Evolutionary conservation across 23 red algal species (phyloP).

Genomic region (Gracilaria vermiculophylla): DNA sequence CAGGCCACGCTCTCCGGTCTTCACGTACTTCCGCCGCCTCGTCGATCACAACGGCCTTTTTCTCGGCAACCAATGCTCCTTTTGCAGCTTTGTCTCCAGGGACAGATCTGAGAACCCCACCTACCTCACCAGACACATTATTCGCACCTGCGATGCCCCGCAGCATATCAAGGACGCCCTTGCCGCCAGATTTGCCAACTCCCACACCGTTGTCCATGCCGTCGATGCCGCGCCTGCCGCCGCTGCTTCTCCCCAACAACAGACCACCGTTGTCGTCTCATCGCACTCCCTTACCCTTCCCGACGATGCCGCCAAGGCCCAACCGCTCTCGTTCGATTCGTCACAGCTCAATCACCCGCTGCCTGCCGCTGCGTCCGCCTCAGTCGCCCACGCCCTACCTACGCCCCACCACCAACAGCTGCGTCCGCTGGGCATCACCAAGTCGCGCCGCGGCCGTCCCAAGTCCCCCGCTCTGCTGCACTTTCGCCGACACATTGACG

Average conservation of each 20-base stretch:
- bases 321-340: background rate
- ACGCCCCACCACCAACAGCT: background rate
- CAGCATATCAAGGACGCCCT: conserved; percentile 42
- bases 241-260: background rate
- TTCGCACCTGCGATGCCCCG: conserved; percentile 19
- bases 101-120: conserved; percentile 66
- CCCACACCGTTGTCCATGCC: background rate
- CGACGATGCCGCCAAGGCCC: background rate
- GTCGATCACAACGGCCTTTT: conserved; percentile 4
- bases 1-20: conserved; percentile 37
- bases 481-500: conserved; percentile 44
- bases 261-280: background rate
- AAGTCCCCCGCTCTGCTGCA: conserved; percentile 37
- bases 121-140: conserved; percentile 49
- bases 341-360: background rate
- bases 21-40: conserved; percentile 35
- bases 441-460: conserved; percentile 30
- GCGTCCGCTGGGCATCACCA: background rate
- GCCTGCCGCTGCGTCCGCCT: background rate
- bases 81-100: conserved; percentile 44
- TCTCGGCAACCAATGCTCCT: conserved; percentile 32
- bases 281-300: background rate
- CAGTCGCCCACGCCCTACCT: background rate
- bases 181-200: background rate
- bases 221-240: background rate